Evolutionary conservation across 208 protist genomes (phyloP).

Genomic region (Acanthamoeba healyi): DNA sequence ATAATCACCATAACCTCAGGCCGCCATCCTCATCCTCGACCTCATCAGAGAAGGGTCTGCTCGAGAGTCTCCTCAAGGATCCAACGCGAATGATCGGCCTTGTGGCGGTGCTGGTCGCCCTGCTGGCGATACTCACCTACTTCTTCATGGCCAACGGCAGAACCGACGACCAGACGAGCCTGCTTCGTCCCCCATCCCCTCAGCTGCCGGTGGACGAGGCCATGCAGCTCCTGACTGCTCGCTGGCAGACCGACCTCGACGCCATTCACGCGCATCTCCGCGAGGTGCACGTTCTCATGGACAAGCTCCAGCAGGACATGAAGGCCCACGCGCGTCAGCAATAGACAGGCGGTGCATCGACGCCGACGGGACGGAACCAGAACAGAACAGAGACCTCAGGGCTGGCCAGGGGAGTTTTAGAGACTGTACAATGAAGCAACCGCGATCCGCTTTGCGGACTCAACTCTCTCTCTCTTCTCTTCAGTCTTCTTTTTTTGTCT

Average conservation of each 20-base stretch:
- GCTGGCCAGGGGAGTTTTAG: too few relatives aligned
- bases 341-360: too few relatives aligned
- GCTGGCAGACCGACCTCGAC: conserved; percentile 43
- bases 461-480: too few relatives aligned
- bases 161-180: too few relatives aligned
- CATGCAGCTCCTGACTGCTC: neutral
- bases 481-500: too few relatives aligned
- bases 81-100: neutral
- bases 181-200: too few relatives aligned
- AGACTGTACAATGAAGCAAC: too few relatives aligned
- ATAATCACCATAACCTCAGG: neutral
- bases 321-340: neutral
- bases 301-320: conserved; percentile 30
- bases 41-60: neutral
- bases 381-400: neutral
- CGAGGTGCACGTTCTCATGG: conserved; percentile 6
- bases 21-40: neutral
- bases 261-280: conserved; percentile 36
- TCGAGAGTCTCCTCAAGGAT: conserved; percentile 9
- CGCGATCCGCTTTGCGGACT: too few relatives aligned
- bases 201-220: neutral
- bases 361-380: neutral
- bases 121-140: conserved; percentile 27
- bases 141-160: neutral
- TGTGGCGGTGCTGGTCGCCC: neutral